Evolutionary conservation across 345 rosid species (phyloP), one percentile per base, ranked within the genome.

Genomic region (Bretschneidera sinensis): DNA sequence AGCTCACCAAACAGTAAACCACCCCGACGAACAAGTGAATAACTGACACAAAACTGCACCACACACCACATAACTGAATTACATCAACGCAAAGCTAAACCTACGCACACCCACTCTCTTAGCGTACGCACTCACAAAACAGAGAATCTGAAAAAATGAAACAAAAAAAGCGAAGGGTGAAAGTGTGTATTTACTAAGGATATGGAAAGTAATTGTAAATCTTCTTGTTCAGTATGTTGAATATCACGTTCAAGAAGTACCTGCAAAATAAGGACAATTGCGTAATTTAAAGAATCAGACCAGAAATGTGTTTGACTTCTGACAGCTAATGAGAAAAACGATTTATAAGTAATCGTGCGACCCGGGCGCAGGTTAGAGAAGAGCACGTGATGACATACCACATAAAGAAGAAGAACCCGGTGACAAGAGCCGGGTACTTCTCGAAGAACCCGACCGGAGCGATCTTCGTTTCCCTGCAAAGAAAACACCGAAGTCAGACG

Each of bases 351-450:
- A 4, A 39, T 39, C 16, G 15, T 11, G 45, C 11, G 45, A 9
- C 4, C 15, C 15, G 15, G 45, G 45, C 15, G 45, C 45, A 11
- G 45, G 11, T 39, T 5, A 39, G 45, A 39, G 45, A 39, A 39
- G 45, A 39, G 15, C 16, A 23, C 43, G 35, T 57, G 35, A 65
- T 51, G 21, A 66, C 83, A 43, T 71, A 89, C 98, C 98, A 92
- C 97, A 89, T 87, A 84, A 92, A 92, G 86, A 92, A 92, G 87
- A 89, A 92, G 66, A 89, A 92, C 0, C 98, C 97, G 56, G 98
- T 92, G 55, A 87, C 85, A 0, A 92, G 81, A 53, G 80, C 81
- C 57, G 98, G 98, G 67, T 85, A 75, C 83, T 75, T 89, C 31
- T 69, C 69, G 15, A 87, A 71, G 79, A 92, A 79, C 13, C 96